These are phyloP conservation scores for Podospora tetraspora DNA, from an alignment of 495 filamentous ascomycete genomes.

Conservation along the genomic window DNA sequence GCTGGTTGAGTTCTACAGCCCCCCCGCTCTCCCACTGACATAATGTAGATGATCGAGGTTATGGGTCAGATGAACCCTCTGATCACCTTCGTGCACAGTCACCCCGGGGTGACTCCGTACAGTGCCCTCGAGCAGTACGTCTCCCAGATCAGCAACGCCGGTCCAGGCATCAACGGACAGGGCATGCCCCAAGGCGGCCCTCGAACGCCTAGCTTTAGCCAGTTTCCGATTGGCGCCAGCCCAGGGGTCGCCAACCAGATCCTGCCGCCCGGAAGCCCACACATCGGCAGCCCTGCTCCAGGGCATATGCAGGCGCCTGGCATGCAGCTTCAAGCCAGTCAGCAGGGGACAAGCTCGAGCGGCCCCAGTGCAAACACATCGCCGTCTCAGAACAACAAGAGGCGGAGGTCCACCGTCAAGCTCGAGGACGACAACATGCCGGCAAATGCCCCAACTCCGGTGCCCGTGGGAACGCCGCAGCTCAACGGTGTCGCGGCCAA, in stretches of 20 bases:
- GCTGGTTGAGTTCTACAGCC: background rate
- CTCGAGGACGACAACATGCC: constrained; percentile 56
- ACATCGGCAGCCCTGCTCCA: constrained; percentile 54
- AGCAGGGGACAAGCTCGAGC: constrained; percentile 64
- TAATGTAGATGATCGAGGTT: constrained; percentile 60
- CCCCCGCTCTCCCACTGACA: constrained; percentile 2
- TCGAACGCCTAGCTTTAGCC: constrained; percentile 44
- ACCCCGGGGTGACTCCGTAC: constrained; percentile 54
- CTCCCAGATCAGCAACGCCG: constrained; percentile 30
- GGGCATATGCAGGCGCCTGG: constrained; percentile 56
- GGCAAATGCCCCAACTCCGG: constrained; percentile 43
- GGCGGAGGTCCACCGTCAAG: constrained; percentile 74
- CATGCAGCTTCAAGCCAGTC: constrained; percentile 69
- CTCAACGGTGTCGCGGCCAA: constrained; percentile 40
- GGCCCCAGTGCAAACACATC: constrained; percentile 79
- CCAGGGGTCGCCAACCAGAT: constrained; percentile 51
- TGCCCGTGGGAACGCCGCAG: constrained; percentile 36
- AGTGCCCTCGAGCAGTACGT: constrained; percentile 60
- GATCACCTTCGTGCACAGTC: constrained; percentile 55
- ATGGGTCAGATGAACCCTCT: constrained; percentile 68
- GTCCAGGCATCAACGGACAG: constrained; percentile 39
- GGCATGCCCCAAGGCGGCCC: constrained; percentile 36
- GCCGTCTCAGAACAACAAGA: constrained; percentile 72
- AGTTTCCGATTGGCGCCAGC: constrained; percentile 50
- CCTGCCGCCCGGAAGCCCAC: constrained; percentile 53